Conservation (phyloP, 2,329 filamentous ascomycete genomes). For the Colletotrichum tropicicola region DNA sequence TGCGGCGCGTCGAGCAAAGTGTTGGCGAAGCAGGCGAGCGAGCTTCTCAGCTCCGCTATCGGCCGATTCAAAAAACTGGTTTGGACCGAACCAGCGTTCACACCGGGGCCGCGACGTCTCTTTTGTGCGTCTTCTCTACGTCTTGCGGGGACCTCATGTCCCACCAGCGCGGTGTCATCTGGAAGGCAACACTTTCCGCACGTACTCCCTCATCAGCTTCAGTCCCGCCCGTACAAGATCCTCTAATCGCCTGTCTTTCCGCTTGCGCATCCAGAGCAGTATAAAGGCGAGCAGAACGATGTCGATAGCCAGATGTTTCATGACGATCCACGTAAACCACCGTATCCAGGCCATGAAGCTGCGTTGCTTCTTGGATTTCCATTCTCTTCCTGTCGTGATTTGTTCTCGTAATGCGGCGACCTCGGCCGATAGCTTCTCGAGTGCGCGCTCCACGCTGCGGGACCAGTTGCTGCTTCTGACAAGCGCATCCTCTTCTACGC, state of each 20-base stretch:
- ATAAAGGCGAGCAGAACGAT: constrained; percentile 71
- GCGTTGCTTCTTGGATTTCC: constrained; percentile 71
- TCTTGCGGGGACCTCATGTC: background rate
- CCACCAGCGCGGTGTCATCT: constrained; percentile 49
- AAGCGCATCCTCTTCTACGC: constrained; percentile 53
- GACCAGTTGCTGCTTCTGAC: constrained; percentile 73
- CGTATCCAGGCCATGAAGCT: constrained; percentile 75
- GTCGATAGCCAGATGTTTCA: constrained; percentile 81
- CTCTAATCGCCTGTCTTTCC: constrained; percentile 76
- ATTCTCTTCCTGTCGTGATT: constrained; percentile 79
- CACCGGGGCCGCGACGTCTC: background rate
- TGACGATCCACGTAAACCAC: constrained; percentile 73
- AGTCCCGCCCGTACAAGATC: constrained; percentile 76
- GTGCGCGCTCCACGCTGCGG: constrained; percentile 81
- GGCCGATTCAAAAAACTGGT: background rate
- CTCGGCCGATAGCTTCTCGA: constrained; percentile 91
- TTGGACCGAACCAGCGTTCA: background rate
- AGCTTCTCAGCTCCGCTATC: background rate
- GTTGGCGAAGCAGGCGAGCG: background rate
- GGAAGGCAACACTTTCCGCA: constrained; percentile 65
- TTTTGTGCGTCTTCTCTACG: background rate
- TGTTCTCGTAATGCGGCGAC: constrained; percentile 93
- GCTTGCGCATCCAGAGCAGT: constrained; percentile 76
- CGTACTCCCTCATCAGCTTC: constrained; percentile 65
- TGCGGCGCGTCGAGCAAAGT: background rate